phyloP scores from a whole-genome alignment of 805 yeast genomes.

The Starmerella gropengiesseri region DNA sequence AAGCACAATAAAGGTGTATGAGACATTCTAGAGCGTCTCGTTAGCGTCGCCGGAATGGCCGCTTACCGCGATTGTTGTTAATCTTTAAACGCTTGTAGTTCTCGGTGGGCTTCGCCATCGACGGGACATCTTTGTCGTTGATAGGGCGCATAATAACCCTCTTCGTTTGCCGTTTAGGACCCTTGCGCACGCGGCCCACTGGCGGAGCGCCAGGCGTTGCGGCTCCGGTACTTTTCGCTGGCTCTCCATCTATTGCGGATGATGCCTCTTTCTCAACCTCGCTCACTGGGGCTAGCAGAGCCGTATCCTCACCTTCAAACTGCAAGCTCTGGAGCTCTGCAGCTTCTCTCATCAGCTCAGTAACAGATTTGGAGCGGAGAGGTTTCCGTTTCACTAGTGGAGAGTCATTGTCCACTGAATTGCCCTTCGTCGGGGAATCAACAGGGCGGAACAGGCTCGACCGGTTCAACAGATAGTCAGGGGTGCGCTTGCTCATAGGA shows the following conservation, averaged over 20 bases:
- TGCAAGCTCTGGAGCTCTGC: constrained; percentile 1
- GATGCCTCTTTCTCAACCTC: background rate
- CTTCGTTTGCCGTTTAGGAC: constrained; percentile 21
- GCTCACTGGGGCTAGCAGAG: background rate
- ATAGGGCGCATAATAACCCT: constrained; percentile 20
- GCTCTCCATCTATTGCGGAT: background rate
- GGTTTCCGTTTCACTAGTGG: constrained; percentile 14
- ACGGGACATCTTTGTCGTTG: constrained; percentile 1
- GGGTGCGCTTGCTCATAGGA: constrained; percentile 20
- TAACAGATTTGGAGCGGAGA: constrained; percentile 13
- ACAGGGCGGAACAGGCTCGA: constrained; percentile 7
- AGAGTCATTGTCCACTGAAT: constrained; percentile 6
- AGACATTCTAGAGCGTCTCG: background rate
- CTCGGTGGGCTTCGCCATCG: constrained; percentile 16
- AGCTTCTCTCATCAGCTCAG: constrained; percentile 16
- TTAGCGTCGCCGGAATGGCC: constrained; percentile 1
- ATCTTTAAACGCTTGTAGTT: constrained; percentile 19
- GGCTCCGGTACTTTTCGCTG: no score
- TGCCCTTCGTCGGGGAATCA: background rate
- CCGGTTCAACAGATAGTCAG: constrained; percentile 17
- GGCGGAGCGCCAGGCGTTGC: no score
- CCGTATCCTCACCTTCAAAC: background rate
- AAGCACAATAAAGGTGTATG: constrained; percentile 5
- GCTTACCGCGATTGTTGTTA: constrained; percentile 10
- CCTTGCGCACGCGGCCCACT: constrained; percentile 2